Evolutionary conservation across 2,329 filamentous ascomycete species (phyloP).

Genomic region (Fusarium floridanum): DNA sequence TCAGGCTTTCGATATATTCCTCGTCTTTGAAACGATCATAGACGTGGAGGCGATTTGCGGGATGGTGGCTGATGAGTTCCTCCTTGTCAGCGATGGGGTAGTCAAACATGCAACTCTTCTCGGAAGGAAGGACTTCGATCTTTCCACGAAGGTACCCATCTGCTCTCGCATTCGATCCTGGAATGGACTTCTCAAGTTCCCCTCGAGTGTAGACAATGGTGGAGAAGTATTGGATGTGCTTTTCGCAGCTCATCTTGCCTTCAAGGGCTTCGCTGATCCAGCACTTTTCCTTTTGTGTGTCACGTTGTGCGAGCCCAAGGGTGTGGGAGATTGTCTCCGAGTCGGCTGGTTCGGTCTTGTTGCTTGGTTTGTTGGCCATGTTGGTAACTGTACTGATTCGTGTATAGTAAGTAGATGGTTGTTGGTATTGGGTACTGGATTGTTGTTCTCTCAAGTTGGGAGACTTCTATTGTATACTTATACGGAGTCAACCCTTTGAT

Average conservation of each 20-base stretch:
- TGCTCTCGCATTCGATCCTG: background rate
- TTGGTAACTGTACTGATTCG: background rate
- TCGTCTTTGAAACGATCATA: conserved; percentile 6
- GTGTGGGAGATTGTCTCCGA: background rate
- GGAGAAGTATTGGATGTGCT: background rate
- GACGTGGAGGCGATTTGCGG: conserved; percentile 11
- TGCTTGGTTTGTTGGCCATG: background rate
- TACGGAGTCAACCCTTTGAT: background rate
- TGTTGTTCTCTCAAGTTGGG: background rate
- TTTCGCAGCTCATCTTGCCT: background rate
- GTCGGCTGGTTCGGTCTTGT: background rate
- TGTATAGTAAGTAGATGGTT: background rate
- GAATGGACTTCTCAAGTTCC: background rate
- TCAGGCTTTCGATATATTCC: background rate
- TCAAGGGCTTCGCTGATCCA: conserved; percentile 5
- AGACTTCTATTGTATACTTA: background rate
- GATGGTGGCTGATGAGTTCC: background rate
- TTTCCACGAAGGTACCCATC: conserved; percentile 1
- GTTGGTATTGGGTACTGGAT: background rate
- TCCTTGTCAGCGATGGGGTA: conserved; percentile 3
- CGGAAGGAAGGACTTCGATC: conserved; percentile 2
- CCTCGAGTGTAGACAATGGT: conserved; percentile 29
- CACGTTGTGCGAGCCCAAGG: background rate
- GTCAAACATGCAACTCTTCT: conserved; percentile 18
- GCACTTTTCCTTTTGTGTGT: background rate